Evolutionary conservation across 331 rosid genomes (phyloP), one percentile per base, ranked within the genome.

Genomic region (Arachis monticola): DNA sequence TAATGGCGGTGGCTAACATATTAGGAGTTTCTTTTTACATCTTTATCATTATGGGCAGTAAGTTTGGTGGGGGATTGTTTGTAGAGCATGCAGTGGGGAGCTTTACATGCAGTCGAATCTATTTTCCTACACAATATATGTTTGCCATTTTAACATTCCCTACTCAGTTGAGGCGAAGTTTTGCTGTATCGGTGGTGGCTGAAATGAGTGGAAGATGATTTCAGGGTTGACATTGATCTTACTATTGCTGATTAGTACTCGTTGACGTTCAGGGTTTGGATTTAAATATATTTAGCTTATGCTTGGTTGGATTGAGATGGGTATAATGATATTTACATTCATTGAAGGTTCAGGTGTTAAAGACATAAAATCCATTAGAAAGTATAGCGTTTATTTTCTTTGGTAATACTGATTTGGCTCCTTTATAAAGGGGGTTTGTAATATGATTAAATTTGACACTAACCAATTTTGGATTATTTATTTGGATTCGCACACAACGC

Each of bases 1-100:
- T 80, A 79, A 74, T 66, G 77, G 83, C 76, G 76, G 78, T 69
- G 73, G 77, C 87, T 87, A 87, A 89, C 96, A 75, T 79, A 73
- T 66, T 83, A 80, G 90, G 86, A 79, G 80, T 84, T 79, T 73
- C n/a, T 65, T 70, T 69, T 67, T 70, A 69, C 77, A 74, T 32
- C 63, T 41, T 85, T 83, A 67, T 64, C 68, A 57, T 70, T 75
- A 75, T 45, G 67, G 88, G 79, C 65, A 73, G 83, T 76, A 67
- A 77, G 69, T 63, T 81, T 60, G 82, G 82, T 70, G 81, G 80
- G 76, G 59, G 67, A 79, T 70, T 82, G 82, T 85, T 80, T 86
- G 85, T 84, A 81, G 85, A 78, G 64, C 80, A 76, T 83, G 79
- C 72, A 75, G 71, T 61, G 81, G 85, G 81, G 63, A 86, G 77